Percentiles rank a stretch among this genome's conserved stretches.
These are phyloP conservation scores for Fagus sylvatica DNA, from an alignment of 306 rosid genomes.

Conservation along the genomic window DNA sequence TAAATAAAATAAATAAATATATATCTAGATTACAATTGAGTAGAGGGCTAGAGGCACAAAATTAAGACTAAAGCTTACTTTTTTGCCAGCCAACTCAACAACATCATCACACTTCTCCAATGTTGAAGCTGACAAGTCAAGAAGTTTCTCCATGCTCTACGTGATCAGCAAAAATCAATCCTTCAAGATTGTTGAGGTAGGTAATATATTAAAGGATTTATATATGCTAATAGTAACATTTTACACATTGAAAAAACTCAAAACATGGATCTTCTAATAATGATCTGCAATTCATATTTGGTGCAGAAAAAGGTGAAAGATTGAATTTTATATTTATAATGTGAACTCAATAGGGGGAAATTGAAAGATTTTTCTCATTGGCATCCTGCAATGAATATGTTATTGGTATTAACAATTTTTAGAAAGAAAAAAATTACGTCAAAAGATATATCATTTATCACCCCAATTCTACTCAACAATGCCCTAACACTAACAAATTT, in stretches of 20 bases:
- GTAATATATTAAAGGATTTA: neutral
- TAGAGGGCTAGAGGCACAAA: constrained; percentile 1
- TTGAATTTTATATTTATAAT: neutral
- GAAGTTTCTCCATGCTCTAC: constrained; percentile 45
- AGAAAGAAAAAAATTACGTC: neutral
- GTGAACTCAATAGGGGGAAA: neutral
- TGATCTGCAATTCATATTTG: constrained; percentile 16
- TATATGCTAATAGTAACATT: neutral
- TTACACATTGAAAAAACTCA: constrained; percentile 3
- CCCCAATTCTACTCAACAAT: neutral
- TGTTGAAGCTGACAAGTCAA: constrained; percentile 32
- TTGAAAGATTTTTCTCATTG: neutral
- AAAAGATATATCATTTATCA: neutral
- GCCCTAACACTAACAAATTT: neutral
- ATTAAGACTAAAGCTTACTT: constrained; percentile 22
- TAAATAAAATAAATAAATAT: neutral
- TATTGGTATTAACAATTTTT: neutral
- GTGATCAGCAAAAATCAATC: constrained; percentile 6
- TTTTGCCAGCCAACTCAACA: constrained; percentile 8
- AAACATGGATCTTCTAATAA: constrained; percentile 1
- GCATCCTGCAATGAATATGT: neutral
- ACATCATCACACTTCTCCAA: constrained; percentile 32
- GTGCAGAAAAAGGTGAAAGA: constrained; percentile 5
- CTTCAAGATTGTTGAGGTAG: neutral
- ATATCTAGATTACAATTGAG: neutral